phyloP scores from a whole-genome alignment of 305 asterid genomes.

The Coffea humblotiana region DNA sequence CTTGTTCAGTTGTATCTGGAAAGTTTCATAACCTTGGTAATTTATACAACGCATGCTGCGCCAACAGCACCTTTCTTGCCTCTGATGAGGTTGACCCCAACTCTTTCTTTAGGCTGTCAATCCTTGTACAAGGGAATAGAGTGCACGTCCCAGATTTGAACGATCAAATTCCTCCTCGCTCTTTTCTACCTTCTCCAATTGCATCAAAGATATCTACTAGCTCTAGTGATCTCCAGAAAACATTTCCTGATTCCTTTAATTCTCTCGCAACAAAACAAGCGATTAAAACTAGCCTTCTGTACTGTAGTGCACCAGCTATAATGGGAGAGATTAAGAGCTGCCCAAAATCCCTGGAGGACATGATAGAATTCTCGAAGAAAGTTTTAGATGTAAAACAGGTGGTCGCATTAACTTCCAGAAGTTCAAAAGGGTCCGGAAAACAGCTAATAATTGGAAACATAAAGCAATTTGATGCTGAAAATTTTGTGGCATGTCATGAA shows the following conservation, averaged over 20 bases:
- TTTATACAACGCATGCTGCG: not conserved
- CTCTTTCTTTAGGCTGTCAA: conserved; percentile 35
- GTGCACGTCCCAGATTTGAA: conserved; percentile 28
- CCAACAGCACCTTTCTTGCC: not conserved
- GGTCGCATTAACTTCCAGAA: too few relatives aligned
- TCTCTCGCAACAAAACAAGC: conserved; percentile 12
- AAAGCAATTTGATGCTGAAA: too few relatives aligned
- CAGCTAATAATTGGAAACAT: too few relatives aligned
- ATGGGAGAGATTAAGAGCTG: too few relatives aligned
- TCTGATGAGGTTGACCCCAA: conserved; percentile 12
- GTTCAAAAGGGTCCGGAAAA: too few relatives aligned
- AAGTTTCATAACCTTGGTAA: not conserved
- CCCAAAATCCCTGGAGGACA: too few relatives aligned
- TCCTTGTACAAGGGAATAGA: conserved; percentile 21
- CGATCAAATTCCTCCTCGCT: conserved; percentile 21
- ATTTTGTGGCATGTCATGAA: too few relatives aligned
- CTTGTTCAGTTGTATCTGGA: conserved; percentile 12
- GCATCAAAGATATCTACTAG: conserved; percentile 25
- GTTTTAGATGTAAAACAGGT: too few relatives aligned
- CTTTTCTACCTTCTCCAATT: conserved; percentile 39
- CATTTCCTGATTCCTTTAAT: conserved; percentile 24
- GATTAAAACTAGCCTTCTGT: conserved; percentile 5
- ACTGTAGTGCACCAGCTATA: conserved; percentile 12
- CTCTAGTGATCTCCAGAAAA: not conserved
- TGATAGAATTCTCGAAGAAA: too few relatives aligned